Base-by-base conservation (phyloP, 2,329 filamentous ascomycete species). In the Parasarocladium wereldwijsianum region DNA sequence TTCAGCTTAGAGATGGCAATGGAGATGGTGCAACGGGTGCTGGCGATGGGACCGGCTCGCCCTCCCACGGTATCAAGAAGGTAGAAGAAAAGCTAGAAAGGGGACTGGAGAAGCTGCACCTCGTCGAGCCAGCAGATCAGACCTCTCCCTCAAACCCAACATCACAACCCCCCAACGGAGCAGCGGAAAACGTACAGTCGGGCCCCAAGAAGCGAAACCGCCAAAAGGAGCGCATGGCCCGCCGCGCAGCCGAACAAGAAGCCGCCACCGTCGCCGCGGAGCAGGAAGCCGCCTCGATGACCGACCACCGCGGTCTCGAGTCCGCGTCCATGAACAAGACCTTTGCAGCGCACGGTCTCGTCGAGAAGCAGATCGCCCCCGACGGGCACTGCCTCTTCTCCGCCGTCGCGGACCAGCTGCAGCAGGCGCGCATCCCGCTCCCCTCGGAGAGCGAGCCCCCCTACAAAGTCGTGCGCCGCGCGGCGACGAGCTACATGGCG, bases 321-420 rank as follows among this genome's bases (percentile, higher is more conserved):
- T 65, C 72, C 41, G 60, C 67, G 30, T 65, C 68, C 26, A 86
- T 98, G 74, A 60, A 69, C 34, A 58, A 60, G 17, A 68, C 70
- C 23, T 78, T 94, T 49, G 55, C 61, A 32, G 58, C 63, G 25
- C 58, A 77, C 34, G 63, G 62, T 1, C 64, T 96, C 11, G 60
- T 59, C 13, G 82, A 94, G 58, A 69, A 80, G 42, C 74, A 83
- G 34, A 85, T 98, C 34, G 69, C 69, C 22, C 84, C 90, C 0
- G 87, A 98, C 53, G 90, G 90, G 0, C 90, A 98, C 56, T 98
- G 90, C 49, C 60, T 98, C 11, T 98, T 96, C 55, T 80, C 84
- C 11, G 85, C 90, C 0, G 68, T 96, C 29, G 86, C 87, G 16
- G 83, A 90, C 50, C 85, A 93, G 54, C 63, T 94, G 31, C 57